Evolutionary conservation across 2,329 filamentous ascomycete genomes (phyloP).

Genomic region (Colletotrichum phormii): DNA sequence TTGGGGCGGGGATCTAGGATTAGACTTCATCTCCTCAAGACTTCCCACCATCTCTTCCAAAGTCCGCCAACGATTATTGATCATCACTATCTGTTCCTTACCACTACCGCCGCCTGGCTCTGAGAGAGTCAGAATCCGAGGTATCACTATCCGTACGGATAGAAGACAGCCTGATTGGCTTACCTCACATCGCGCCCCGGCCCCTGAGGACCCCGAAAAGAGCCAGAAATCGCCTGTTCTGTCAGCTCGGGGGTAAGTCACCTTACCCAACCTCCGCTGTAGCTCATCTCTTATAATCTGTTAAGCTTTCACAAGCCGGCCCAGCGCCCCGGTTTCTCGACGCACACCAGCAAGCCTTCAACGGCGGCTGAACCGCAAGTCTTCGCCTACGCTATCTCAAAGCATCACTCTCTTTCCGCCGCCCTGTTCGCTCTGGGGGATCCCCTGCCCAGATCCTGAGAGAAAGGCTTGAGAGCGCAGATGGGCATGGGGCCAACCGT

Average conservation of each 20-base stretch:
- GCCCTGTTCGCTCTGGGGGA: background rate
- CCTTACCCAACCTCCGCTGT: background rate
- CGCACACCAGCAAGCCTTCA: background rate
- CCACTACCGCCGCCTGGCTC: background rate
- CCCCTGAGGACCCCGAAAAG: background rate
- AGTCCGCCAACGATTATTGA: background rate
- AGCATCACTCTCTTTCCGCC: background rate
- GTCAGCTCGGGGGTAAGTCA: background rate
- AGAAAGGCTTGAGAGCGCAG: background rate
- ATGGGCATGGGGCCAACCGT: background rate
- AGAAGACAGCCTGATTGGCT: background rate
- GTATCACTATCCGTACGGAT: background rate
- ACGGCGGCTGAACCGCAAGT: background rate
- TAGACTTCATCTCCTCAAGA: background rate
- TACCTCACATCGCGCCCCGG: background rate
- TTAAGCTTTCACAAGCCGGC: slow-evolving; percentile 4
- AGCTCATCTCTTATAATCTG: slow-evolving; percentile 23
- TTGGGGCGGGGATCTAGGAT: background rate
- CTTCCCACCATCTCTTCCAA: background rate
- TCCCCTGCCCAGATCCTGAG: slow-evolving; percentile 6
- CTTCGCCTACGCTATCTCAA: background rate
- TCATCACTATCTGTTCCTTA: background rate
- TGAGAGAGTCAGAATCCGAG: too few species aligned
- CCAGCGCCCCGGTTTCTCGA: background rate
- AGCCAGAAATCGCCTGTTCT: background rate